A percentile compares a stretch with the other conserved stretches of the same genome.
phyloP scores from a whole-genome alignment of 2,329 filamentous ascomycete genomes.

The Beauveria varroae region DNA sequence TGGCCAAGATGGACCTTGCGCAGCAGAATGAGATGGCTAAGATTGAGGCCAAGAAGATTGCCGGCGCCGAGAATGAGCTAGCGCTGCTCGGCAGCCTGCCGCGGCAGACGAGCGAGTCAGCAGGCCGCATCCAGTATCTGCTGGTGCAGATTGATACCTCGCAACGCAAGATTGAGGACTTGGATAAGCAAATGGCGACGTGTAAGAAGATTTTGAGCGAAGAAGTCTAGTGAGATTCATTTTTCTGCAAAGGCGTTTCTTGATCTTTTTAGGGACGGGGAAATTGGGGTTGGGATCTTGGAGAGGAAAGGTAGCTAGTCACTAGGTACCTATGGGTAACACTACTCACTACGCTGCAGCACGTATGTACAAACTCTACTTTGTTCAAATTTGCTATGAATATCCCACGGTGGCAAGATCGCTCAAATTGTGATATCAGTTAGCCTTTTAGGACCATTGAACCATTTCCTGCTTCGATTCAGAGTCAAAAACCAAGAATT shows the following conservation, averaged over 20 bases:
- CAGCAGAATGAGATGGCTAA: conserved; percentile 62
- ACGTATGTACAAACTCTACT: background rate
- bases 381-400: background rate
- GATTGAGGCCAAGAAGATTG: conserved; percentile 65
- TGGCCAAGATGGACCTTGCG: conserved; percentile 64
- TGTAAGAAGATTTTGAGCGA: conserved; percentile 59
- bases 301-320: background rate
- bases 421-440: too few species aligned
- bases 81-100: conserved; percentile 61
- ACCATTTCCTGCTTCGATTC: too few species aligned
- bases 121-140: conserved; percentile 62
- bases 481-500: background rate
- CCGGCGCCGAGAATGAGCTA: conserved; percentile 74
- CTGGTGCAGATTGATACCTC: conserved; percentile 64
- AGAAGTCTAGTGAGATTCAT: conserved; percentile 30
- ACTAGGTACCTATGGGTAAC: background rate
- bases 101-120: conserved; percentile 61
- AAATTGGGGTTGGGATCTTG: background rate
- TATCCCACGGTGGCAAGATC: too few species aligned
- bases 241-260: background rate
- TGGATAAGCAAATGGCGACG: conserved; percentile 62
- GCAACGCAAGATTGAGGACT: conserved; percentile 65
- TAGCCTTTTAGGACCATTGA: too few species aligned
- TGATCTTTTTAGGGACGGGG: background rate
- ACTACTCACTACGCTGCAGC: background rate